Evolutionary conservation across 2,329 filamentous ascomycete species (phyloP), one percentile per base, ranked within the genome.

Genomic region (Aureobasidium sp.): DNA sequence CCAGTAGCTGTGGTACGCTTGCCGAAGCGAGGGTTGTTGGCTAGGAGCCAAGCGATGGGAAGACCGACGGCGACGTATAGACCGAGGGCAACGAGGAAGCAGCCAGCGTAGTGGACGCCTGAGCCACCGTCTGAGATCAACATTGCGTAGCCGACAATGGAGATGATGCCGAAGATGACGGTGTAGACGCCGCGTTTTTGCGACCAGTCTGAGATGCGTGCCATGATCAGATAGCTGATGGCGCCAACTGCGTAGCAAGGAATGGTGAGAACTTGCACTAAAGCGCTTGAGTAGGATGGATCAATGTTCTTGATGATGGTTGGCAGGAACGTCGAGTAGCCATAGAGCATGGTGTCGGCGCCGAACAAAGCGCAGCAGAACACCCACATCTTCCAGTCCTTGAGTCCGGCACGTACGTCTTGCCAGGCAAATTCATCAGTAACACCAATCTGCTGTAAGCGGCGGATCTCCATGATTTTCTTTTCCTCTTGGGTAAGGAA

Each of bases 171-270:
- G 66, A 89, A 87, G 12, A 83, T 70, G 33, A 88, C 80, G 27
- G 81, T 81, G 65, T 87, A 89, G 0, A 89, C 66, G 0, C 82
- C 88, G 44, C 89, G 82, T 62, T 77, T 80, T 73, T 90, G 87
- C 64, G 81, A 77, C 60, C 80, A 79, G 70, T 93, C 89, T 5
- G 86, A 90, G 48, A 89, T 73, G 67, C 81, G 82, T 0, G 88
- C 88, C 2, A 84, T 78, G 9, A 78, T 65, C 71, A 92, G 82
- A 71, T 91, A 92, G 0, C 81, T 82, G 6, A 86, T 78, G 0
- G 88, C 88, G 4, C 89, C 89, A 5, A 91, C 72, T 5, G 84
- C 83, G 70, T 92, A 92, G 72, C 87, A 90, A 0, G 89, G 89
- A 50, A 93, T 88, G 0, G 89, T 92, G 37, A 92, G 80, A 35